A percentile compares a stretch with the other conserved stretches of the same genome.
Conservation (phyloP, 768 basidiomycete genomes). For the Nidularia pulvinata region DNA sequence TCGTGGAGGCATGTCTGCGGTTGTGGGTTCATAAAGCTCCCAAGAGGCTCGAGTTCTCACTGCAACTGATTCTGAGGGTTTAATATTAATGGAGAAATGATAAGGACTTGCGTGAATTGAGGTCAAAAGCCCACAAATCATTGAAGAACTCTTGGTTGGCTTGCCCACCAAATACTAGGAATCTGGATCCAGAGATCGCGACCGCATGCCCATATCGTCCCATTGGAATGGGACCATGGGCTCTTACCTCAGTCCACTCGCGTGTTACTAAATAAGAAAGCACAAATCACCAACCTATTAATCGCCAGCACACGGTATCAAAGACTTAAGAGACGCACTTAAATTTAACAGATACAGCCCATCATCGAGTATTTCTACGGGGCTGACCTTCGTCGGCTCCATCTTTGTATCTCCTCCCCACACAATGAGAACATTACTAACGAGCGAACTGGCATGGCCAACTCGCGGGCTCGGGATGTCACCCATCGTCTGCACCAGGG, state of each 20-base stretch:
- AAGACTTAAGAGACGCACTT: conserved; percentile 49
- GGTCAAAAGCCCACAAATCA: conserved; percentile 95
- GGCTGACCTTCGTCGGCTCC: conserved; percentile 50
- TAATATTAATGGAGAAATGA: not conserved
- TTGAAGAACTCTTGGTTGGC: conserved; percentile 94
- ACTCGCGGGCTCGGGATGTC: conserved; percentile 89
- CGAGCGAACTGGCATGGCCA: conserved; percentile 96
- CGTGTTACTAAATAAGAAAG: conserved; percentile 61
- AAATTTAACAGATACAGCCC: conserved; percentile 93
- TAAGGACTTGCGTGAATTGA: conserved; percentile 78
- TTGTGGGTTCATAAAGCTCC: conserved; percentile 73
- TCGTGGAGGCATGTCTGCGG: conserved; percentile 67
- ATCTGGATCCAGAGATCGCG: conserved; percentile 86
- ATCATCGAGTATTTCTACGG: conserved; percentile 84
- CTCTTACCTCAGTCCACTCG: conserved; percentile 92
- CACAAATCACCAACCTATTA: not conserved
- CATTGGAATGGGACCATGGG: conserved; percentile 73
- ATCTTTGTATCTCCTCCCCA: conserved; percentile 99
- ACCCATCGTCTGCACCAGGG: conserved; percentile 84
- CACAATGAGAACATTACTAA: conserved; percentile 93
- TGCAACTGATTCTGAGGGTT: conserved; percentile 18
- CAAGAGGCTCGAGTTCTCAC: conserved; percentile 85
- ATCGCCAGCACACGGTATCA: not conserved
- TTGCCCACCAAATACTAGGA: conserved; percentile 97
- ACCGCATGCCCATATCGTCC: conserved; percentile 98